Conservation (phyloP, 75 land plant species). For the Cupressus sempervirens region DNA sequence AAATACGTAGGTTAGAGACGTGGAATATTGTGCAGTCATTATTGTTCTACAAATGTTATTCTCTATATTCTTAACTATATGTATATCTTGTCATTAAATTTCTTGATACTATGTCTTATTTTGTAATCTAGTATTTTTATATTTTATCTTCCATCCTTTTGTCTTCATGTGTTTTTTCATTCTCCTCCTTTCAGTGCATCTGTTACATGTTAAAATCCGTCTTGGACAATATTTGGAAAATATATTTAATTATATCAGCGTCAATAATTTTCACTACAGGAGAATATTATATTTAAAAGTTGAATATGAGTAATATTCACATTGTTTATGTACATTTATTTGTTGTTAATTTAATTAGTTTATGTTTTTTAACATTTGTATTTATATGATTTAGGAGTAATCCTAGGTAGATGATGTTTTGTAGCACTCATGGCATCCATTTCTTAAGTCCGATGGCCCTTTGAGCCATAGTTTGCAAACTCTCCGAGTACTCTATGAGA, state of each 20-base stretch:
- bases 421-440: not conserved
- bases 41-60: not conserved
- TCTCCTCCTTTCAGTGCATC: not conserved
- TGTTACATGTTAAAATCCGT: not conserved
- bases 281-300: not conserved
- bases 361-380: not conserved
- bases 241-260: not conserved
- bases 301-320: not conserved
- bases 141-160: not conserved
- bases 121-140: not conserved
- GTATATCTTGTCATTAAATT: not conserved
- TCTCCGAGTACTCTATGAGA: no score
- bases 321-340: not conserved
- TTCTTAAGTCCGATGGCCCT: not conserved
- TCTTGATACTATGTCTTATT: not conserved
- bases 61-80: not conserved
- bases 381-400: not conserved
- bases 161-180: not conserved
- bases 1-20: slow-evolving; percentile 1
- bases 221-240: not conserved
- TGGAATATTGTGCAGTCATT: not conserved
- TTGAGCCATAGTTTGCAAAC: not conserved
- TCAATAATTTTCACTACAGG: not conserved
- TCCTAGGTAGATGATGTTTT: not conserved
- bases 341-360: not conserved